Evolutionary conservation across 192 early-diverging fungal genomes (phyloP), one percentile per base, ranked within the genome.

Genomic region (Borealophlyctis nickersoniae): DNA sequence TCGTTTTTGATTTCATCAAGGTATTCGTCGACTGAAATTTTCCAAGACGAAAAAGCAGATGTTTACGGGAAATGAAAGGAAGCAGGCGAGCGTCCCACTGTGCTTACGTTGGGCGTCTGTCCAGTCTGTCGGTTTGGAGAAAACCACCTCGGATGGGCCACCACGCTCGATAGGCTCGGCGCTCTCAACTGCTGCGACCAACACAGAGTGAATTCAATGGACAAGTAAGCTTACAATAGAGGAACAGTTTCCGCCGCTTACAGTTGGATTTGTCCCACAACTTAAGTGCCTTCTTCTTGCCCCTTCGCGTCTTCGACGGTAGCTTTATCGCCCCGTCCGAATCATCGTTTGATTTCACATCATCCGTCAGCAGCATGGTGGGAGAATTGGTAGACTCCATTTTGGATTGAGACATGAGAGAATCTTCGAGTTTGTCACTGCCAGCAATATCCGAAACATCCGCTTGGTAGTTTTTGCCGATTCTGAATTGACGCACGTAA

Each of bases 391-490:
- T n/a, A n/a, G n/a, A n/a, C n/a, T n/a, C n/a, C n/a, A n/a, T n/a
- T n/a, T n/a, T n/a, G n/a, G n/a, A n/a, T n/a, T n/a, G n/a, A n/a
- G n/a, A n/a, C n/a, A n/a, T n/a, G n/a, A n/a, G n/a, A n/a, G 7
- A 24, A 53, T 5, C 5, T 5, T 14, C 52, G 52, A 53, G 5
- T 53, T 7, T 24, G 5, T 23, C 7, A 53, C 26, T 14, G 60
- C 26, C 29, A 50, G n/a, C n/a, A n/a, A n/a, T n/a, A n/a, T n/a
- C n/a, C n/a, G n/a, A n/a, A 14, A 91, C 61, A 3, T 78, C 77
- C 0, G 93, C 91, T 69, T 96, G 93, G 73, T 88, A 93, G 65
- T 85, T 81, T 4, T 85, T 76, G 0, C 93, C 93, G 36, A 95
- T 86, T 65, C 92, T 71, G 23, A 66, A 65, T 4, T 5, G 31